phyloP scores from a whole-genome alignment of 495 filamentous ascomycete species.

The Penicillium taxi region DNA sequence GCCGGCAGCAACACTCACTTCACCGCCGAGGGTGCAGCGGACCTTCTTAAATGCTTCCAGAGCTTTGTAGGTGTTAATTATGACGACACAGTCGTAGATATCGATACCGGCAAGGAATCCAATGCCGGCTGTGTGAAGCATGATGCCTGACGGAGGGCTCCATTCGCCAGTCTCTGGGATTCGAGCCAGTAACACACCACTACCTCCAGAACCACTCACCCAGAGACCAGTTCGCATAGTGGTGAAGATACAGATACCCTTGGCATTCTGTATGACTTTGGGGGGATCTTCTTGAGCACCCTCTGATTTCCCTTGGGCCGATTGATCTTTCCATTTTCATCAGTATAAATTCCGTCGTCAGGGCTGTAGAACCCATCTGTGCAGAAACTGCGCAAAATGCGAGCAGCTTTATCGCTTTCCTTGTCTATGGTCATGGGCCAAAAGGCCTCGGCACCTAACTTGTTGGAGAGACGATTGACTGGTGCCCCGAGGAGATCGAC shows the following conservation, averaged over 20 bases:
- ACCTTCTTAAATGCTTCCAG: constrained; percentile 73
- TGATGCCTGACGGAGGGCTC: constrained; percentile 81
- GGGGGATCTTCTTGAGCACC: constrained; percentile 75
- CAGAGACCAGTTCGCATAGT: constrained; percentile 89
- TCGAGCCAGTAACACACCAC: constrained; percentile 71
- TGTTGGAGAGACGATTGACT: constrained; percentile 67
- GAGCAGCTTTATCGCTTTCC: constrained; percentile 75
- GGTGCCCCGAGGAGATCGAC: constrained; percentile 54
- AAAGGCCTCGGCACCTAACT: constrained; percentile 68
- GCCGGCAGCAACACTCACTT: constrained; percentile 68
- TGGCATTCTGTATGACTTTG: constrained; percentile 75
- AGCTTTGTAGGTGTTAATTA: constrained; percentile 77
- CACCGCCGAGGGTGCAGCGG: constrained; percentile 67
- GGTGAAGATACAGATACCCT: constrained; percentile 84
- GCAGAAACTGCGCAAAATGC: constrained; percentile 73
- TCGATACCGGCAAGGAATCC: constrained; percentile 88
- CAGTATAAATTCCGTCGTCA: constrained; percentile 22
- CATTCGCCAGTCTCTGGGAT: constrained; percentile 71
- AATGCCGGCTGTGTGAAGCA: constrained; percentile 77
- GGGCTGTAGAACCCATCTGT: constrained; percentile 58
- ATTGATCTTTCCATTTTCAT: constrained; percentile 37
- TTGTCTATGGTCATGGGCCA: constrained; percentile 75
- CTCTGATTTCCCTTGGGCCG: constrained; percentile 58
- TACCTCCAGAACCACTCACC: constrained; percentile 75
- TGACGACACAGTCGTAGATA: constrained; percentile 86